A percentile compares a stretch with the other conserved stretches of the same genome.
These are phyloP conservation scores for Arthrobotrys entomopaga DNA, from an alignment of 2,329 filamentous ascomycete genomes.

Conservation along the genomic window DNA sequence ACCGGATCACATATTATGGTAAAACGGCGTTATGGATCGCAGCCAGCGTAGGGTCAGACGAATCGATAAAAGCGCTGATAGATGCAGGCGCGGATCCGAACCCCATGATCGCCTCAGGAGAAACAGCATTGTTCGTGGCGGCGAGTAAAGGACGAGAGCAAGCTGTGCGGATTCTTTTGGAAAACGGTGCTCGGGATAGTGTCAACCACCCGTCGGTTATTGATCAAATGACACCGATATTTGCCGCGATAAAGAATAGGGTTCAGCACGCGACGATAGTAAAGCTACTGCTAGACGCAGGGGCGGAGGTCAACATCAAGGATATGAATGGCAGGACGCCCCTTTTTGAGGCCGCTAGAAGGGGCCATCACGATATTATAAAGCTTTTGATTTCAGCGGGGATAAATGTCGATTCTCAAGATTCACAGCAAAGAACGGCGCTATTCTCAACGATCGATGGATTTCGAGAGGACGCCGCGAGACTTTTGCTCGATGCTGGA, in stretches of 20 bases:
- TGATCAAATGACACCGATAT: constrained; percentile 13
- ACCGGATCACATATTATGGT: neutral
- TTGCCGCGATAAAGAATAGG: constrained; percentile 12
- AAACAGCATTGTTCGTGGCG: constrained; percentile 23
- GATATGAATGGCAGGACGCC: constrained; percentile 17
- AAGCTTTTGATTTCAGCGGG: constrained; percentile 10
- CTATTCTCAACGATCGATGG: constrained; percentile 23
- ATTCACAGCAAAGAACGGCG: constrained; percentile 2
- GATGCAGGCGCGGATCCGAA: constrained; percentile 30
- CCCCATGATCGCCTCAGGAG: neutral
- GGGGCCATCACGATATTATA: constrained; percentile 19
- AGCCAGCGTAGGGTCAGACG: constrained; percentile 7
- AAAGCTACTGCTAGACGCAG: constrained; percentile 28
- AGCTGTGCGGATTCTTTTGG: constrained; percentile 13
- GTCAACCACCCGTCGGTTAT: constrained; percentile 9
- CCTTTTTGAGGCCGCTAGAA: constrained; percentile 23
- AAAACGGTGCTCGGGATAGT: constrained; percentile 11
- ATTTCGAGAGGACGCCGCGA: constrained; percentile 11
- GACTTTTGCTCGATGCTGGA: constrained; percentile 29
- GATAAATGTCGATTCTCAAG: constrained; percentile 5
- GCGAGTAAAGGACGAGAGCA: constrained; percentile 11
- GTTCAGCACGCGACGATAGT: constrained; percentile 10
- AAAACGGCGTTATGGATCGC: constrained; percentile 24
- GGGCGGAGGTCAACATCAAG: constrained; percentile 15
- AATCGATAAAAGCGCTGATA: constrained; percentile 16